A percentile compares a stretch with the other conserved stretches of the same genome.
Conservation (phyloP, 768 basidiomycete species). For the Rhizopogon rudus region DNA sequence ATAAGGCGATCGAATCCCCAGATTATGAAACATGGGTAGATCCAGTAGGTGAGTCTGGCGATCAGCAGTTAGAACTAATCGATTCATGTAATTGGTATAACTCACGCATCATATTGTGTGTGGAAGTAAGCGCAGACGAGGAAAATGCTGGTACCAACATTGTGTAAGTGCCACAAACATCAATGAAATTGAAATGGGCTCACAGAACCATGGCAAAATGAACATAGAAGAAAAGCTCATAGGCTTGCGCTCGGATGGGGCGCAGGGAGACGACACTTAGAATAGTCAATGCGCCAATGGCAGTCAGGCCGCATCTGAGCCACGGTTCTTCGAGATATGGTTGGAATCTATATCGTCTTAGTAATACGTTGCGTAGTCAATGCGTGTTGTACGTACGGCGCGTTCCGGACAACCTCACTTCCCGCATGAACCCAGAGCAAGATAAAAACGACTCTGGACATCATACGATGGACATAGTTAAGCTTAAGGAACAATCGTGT, state of each 20-base stretch:
- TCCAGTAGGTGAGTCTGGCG: constrained; percentile 19
- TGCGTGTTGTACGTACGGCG: neutral
- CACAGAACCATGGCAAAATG: constrained; percentile 38
- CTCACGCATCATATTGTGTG: constrained; percentile 19
- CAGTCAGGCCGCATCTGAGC: constrained; percentile 24
- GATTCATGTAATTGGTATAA: constrained; percentile 4
- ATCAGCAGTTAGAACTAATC: neutral
- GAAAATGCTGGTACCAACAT: constrained; percentile 17
- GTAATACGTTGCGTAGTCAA: neutral
- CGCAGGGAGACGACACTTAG: constrained; percentile 38
- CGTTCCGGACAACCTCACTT: neutral
- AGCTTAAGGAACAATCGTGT: constrained; percentile 11
- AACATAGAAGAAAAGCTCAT: constrained; percentile 41
- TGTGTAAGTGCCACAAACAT: neutral
- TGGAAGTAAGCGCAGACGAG: constrained; percentile 37
- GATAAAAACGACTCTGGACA: constrained; percentile 38
- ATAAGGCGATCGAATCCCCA: constrained; percentile 44
- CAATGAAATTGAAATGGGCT: constrained; percentile 7
- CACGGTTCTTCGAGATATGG: constrained; percentile 1
- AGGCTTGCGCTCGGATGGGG: constrained; percentile 38
- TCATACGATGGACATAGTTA: constrained; percentile 38
- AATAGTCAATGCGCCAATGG: constrained; percentile 32
- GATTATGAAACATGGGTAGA: constrained; percentile 45
- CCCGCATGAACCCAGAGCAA: constrained; percentile 43
- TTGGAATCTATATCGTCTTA: neutral